Conservation (phyloP, 2,329 filamentous ascomycete species). For the Pyricularia sp. region DNA sequence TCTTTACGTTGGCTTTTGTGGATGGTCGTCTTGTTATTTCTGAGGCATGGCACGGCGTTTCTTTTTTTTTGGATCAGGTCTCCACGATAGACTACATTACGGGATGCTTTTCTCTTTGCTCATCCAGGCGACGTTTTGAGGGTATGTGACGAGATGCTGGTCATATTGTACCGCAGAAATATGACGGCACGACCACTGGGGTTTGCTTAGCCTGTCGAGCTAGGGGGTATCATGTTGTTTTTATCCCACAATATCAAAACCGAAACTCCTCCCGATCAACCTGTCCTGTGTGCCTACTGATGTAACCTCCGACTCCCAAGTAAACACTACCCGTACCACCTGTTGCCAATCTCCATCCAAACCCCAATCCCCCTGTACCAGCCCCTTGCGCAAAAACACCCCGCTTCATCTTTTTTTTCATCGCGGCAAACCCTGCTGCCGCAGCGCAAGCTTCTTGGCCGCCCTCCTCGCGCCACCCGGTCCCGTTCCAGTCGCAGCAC, state of each 20-base stretch:
- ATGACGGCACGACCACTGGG: background rate
- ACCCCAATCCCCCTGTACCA: background rate
- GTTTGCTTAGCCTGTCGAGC: background rate
- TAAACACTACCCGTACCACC: background rate
- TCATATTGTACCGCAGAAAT: background rate
- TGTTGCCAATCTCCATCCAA: background rate
- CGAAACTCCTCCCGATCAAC: background rate
- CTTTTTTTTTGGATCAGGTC: constrained; percentile 1
- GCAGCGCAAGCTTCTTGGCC: constrained; percentile 4
- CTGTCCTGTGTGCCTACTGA: background rate
- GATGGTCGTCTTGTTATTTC: background rate
- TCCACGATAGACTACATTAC: background rate
- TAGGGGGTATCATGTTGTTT: background rate
- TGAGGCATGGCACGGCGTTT: constrained; percentile 4
- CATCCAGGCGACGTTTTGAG: background rate
- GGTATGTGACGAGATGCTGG: background rate
- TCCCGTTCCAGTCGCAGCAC: background rate
- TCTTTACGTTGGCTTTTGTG: background rate
- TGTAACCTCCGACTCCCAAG: background rate
- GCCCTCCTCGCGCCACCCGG: constrained; percentile 8
- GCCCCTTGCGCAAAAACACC: background rate
- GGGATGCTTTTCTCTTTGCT: background rate
- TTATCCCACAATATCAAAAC: background rate
- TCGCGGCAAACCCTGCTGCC: constrained; percentile 20
- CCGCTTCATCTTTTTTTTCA: constrained; percentile 9